Base-by-base conservation (phyloP, 371 early-diverging fungal species). In the Mucor indicus region DNA sequence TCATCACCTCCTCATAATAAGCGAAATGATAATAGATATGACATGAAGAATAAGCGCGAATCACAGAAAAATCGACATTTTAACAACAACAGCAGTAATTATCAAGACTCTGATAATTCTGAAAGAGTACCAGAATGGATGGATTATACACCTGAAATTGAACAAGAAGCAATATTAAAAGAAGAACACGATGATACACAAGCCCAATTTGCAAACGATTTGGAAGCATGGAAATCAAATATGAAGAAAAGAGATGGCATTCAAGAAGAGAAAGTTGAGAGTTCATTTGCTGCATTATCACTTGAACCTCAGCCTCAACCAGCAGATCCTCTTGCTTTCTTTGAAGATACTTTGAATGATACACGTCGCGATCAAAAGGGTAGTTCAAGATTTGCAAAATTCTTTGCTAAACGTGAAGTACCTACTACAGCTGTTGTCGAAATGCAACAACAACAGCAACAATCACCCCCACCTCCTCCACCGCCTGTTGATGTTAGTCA, bases 81-180 rank as follows among this genome's bases (percentile, higher is more conserved):
- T 15, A 23, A 27, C 4, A 27, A 44, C 25, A 38, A 48, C 13
- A 38, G 48, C 17, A 44, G 35, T 44, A 48, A 30, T n/a, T 38
- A 44, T 20, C 45, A 45, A 13, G 46, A 51, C 0, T 30, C 31
- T 12, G 57, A 57, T 5, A 6, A 15, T 13, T 39, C 52, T 1
- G 76, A 75, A 44, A 60, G 72, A 55, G 52, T 79, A 3, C 84
- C 84, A 17, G 82, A 84, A 55, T 84, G 84, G 84, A 75, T 84
- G 81, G 81, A 78, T 61, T 81, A 84, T 51, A 77, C 67, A 22
- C 81, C 84, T 10, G 77, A 77, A 31, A 42, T 54, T 12, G 70
- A 76, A 42, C 42, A 44, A 35, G 9, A 2, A 23, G 46, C 52
- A 6, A 72, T 73, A 49, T 36, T 42, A 22, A 38, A 54, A 17